These are phyloP conservation scores for Dacryopinax spathularia DNA, from an alignment of 768 basidiomycete species.

Conservation along the genomic window DNA sequence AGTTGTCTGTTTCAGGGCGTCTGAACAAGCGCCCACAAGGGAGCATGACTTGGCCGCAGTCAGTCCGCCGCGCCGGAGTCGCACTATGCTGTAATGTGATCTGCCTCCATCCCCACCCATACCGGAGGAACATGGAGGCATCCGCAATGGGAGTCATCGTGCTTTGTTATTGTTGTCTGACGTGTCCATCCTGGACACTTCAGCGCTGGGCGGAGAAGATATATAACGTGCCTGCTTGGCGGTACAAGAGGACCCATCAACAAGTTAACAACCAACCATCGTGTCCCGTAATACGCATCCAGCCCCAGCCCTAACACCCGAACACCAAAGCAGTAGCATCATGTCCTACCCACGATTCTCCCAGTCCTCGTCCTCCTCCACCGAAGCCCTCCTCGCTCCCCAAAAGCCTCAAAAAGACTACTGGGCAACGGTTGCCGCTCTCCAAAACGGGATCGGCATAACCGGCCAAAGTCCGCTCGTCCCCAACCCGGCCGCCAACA, in stretches of 20 bases:
- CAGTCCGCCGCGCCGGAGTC: no score
- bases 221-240: not conserved
- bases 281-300: not conserved
- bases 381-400: not conserved
- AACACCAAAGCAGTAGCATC: no score
- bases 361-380: not conserved
- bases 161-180: no score
- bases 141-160: not conserved
- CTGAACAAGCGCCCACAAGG: no score
- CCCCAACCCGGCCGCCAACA: not conserved
- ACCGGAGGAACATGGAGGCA: no score
- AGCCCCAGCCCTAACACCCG: not conserved
- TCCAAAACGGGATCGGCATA: not conserved
- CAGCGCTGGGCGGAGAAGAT: no score
- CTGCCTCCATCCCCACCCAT: no score
- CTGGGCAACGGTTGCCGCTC: not conserved
- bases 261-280: not conserved
- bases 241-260: not conserved
- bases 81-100: no score
- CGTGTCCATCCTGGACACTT: no score
- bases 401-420: not conserved
- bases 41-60: not conserved
- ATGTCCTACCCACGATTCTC: not conserved
- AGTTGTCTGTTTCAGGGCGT: no score
- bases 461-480: not conserved